A percentile compares a stretch with the other conserved stretches of the same genome.
phyloP scores from a whole-genome alignment of 345 rosid genomes.

The Punica granatum region DNA sequence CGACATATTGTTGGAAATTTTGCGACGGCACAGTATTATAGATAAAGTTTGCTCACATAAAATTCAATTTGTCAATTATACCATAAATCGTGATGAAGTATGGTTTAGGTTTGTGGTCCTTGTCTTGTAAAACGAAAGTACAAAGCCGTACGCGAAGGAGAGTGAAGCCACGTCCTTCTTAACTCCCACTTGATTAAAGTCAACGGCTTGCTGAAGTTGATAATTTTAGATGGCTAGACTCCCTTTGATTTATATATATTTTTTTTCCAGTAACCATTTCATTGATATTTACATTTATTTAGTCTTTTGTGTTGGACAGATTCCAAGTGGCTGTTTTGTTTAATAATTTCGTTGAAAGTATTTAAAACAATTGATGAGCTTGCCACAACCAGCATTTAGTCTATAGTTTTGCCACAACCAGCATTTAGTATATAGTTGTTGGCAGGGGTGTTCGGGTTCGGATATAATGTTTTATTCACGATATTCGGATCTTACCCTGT shows the following conservation, averaged over 20 bases:
- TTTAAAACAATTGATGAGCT: not conserved
- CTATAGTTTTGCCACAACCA: no score
- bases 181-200: conserved; percentile 2
- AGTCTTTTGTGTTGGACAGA: not conserved
- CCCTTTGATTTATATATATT: not conserved
- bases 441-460: no score
- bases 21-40: no score
- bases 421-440: no score
- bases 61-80: no score
- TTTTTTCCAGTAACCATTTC: no score
- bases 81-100: no score
- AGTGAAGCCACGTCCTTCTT: conserved; percentile 15
- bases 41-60: no score
- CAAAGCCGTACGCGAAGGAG: conserved; percentile 15
- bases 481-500: no score
- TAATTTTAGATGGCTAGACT: not conserved
- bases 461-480: no score
- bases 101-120: no score
- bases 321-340: not conserved
- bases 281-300: not conserved
- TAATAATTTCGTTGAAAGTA: not conserved
- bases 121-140: conserved; percentile 8
- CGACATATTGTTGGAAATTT: no score
- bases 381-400: not conserved
- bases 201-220: conserved; percentile 3